A percentile compares a stretch with the other conserved stretches of the same genome.
Evolutionary conservation across 2,329 filamentous ascomycete genomes (phyloP).

Genomic region (Juglanconis sp.): DNA sequence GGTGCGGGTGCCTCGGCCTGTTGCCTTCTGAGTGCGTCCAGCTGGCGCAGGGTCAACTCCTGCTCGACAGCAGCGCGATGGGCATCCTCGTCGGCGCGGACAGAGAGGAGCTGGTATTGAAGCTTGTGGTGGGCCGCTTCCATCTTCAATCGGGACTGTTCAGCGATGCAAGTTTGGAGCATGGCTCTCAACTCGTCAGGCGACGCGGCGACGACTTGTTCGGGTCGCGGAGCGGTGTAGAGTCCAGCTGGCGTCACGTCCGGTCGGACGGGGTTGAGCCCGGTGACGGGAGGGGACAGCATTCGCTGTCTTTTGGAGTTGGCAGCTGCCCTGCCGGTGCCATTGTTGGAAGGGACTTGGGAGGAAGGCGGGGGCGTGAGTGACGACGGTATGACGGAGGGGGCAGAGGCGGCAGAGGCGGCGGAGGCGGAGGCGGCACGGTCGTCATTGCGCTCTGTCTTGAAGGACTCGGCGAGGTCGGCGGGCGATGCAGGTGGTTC

Average conservation of each 20-base stretch:
- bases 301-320: constrained; percentile 46
- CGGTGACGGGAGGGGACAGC: constrained; percentile 54
- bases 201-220: constrained; percentile 51
- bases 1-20: constrained; percentile 2
- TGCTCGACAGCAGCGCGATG: constrained; percentile 89
- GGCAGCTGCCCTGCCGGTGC: constrained; percentile 28
- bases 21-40: constrained; percentile 75
- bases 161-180: constrained; percentile 51
- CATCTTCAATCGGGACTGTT: constrained; percentile 66
- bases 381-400: constrained; percentile 52
- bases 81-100: constrained; percentile 80
- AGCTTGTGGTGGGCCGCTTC: constrained; percentile 87
- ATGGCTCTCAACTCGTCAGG: constrained; percentile 55
- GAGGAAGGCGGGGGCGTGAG: constrained; percentile 57
- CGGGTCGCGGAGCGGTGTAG: constrained; percentile 44
- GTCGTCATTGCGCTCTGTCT: constrained; percentile 48
- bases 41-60: constrained; percentile 83
- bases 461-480: constrained; percentile 45
- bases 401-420: constrained; percentile 12
- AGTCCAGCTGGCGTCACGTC: constrained; percentile 31
- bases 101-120: constrained; percentile 78
- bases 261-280: constrained; percentile 30
- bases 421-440: constrained; percentile 27
- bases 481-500: constrained; percentile 52
- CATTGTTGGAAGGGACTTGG: constrained; percentile 37